Percentiles rank a stretch among this genome's conserved stretches.
Conservation (phyloP, 495 filamentous ascomycete species). For the Neurospora sublineolata region DNA sequence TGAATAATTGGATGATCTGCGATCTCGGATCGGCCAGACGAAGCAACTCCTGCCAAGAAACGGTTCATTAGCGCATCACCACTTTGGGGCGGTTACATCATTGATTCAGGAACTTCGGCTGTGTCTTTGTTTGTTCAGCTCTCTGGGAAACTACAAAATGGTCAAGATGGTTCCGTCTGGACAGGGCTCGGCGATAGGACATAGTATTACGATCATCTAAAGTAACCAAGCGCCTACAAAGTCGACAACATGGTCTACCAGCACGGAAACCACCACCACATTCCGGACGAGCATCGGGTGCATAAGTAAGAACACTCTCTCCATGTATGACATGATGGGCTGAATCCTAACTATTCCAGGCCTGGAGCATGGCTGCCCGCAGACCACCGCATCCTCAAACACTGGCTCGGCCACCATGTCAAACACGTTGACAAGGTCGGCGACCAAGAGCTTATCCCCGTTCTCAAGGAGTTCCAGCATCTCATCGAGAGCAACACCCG, state of each 20-base stretch:
- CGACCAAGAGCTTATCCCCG: conserved; percentile 30
- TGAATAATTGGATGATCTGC: neutral
- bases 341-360: conserved; percentile 16
- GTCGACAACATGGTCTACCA: conserved; percentile 30
- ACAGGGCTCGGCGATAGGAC: neutral
- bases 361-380: conserved; percentile 41
- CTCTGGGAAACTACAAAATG: neutral
- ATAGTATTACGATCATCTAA: neutral
- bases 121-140: neutral
- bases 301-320: conserved; percentile 19
- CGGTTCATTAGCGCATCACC: neutral
- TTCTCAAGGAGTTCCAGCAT: conserved; percentile 35
- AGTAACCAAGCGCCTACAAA: neutral
- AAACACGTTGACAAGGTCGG: conserved; percentile 34
- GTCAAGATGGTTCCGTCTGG: neutral
- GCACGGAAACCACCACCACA: conserved; percentile 31
- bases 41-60: neutral
- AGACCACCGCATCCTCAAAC: conserved; percentile 38
- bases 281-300: conserved; percentile 31
- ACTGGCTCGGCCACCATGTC: conserved; percentile 37
- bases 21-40: neutral
- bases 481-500: conserved; percentile 36
- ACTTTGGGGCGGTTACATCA: neutral
- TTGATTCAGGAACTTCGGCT: neutral
- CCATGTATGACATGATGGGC: neutral